These are phyloP conservation scores for Diaporthe eres DNA, from an alignment of 2,329 filamentous ascomycete species.

Conservation along the genomic window DNA sequence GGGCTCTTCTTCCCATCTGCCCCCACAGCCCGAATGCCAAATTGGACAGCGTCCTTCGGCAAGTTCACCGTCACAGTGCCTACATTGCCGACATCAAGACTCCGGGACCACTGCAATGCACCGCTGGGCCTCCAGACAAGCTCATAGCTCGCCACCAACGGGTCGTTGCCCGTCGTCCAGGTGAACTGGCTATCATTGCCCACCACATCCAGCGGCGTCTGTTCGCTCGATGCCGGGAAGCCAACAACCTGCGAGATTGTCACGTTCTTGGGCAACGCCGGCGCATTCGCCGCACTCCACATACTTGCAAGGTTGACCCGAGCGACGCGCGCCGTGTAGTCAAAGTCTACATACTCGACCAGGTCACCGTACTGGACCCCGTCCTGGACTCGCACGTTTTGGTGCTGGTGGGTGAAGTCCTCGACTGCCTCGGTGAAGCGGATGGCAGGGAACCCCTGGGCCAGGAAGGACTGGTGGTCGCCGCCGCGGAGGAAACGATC, in stretches of 20 bases:
- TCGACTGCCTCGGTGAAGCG: conserved; percentile 72
- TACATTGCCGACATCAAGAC: conserved; percentile 63
- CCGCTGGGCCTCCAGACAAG: conserved; percentile 68
- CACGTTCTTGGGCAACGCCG: conserved; percentile 64
- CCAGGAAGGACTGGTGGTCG: conserved; percentile 69
- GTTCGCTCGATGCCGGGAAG: conserved; percentile 42
- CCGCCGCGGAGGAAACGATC: conserved; percentile 70
- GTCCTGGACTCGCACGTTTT: conserved; percentile 64
- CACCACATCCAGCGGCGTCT: conserved; percentile 56
- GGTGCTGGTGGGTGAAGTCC: conserved; percentile 70
- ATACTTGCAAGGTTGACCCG: conserved; percentile 68
- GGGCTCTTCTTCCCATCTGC: conserved; percentile 63
- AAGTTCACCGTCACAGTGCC: conserved; percentile 60
- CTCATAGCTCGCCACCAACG: conserved; percentile 63
- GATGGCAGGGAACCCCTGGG: conserved; percentile 67
- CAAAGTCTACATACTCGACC: conserved; percentile 69
- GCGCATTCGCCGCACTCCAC: conserved; percentile 67
- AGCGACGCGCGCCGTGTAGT: conserved; percentile 66
- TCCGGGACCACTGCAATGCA: conserved; percentile 64
- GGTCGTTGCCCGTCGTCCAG: conserved; percentile 57
- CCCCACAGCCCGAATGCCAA: conserved; percentile 67
- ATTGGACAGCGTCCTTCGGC: conserved; percentile 71
- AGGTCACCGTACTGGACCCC: conserved; percentile 69
- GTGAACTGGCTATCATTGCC: conserved; percentile 65
- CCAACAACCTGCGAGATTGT: conserved; percentile 45